Percentiles rank a stretch among this genome's conserved stretches.
phyloP scores from a whole-genome alignment of 164 flowering plant genomes.

The Stephania japonica region DNA sequence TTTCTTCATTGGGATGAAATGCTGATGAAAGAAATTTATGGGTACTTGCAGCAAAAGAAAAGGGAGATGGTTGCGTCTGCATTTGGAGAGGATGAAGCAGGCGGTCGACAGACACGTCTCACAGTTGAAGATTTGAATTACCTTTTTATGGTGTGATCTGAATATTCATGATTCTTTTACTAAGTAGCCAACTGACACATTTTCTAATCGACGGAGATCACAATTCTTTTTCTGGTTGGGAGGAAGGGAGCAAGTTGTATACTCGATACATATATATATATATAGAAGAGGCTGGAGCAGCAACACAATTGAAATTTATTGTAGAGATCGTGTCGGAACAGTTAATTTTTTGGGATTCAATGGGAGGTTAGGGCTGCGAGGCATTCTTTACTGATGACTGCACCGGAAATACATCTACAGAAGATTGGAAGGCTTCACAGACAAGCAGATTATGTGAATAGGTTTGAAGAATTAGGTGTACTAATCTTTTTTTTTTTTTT shows the following conservation, averaged over 20 bases:
- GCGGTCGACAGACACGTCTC: constrained; percentile 62
- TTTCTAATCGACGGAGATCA: neutral
- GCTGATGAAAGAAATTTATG: constrained; percentile 2
- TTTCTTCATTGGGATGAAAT: neutral
- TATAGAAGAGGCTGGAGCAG: neutral
- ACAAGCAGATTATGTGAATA: constrained; percentile 2
- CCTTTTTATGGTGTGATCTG: constrained; percentile 51
- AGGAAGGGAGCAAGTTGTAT: neutral
- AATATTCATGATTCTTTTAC: neutral
- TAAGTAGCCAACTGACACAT: neutral
- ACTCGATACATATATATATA: neutral
- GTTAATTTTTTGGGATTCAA: neutral
- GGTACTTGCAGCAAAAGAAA: constrained; percentile 71
- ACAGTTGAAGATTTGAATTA: constrained; percentile 80
- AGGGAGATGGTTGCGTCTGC: constrained; percentile 88
- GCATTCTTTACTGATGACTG: neutral
- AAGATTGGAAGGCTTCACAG: neutral
- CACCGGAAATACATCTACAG: neutral
- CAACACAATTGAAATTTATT: neutral
- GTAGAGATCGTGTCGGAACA: neutral
- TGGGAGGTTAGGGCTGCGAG: neutral
- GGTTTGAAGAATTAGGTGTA: neutral
- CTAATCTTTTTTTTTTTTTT: neutral
- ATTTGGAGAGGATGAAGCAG: constrained; percentile 83
- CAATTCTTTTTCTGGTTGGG: neutral